phyloP scores from a whole-genome alignment of 1,284 basidiomycete species.

The Wallemia mellicola region DNA sequence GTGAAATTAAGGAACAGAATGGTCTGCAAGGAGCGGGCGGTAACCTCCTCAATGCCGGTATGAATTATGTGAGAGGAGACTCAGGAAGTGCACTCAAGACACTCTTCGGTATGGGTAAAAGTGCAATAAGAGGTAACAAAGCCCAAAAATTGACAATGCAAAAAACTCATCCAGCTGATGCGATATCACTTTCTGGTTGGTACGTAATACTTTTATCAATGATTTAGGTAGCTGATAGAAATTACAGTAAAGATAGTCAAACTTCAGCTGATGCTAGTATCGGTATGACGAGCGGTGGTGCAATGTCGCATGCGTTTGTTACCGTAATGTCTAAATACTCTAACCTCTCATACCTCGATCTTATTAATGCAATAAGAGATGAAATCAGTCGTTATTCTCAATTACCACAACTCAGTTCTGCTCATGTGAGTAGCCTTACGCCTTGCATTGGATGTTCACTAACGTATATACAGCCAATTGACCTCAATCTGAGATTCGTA shows the following conservation, averaged over 20 bases:
- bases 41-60: conserved; percentile 12
- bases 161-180: conserved; percentile 8
- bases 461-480: neutral
- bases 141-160: conserved; percentile 9
- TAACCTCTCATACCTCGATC: conserved; percentile 1
- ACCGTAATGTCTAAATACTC: conserved; percentile 6
- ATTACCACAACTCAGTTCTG: conserved; percentile 1
- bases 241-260: conserved; percentile 15
- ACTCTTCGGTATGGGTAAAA: conserved; percentile 2
- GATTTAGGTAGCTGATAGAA: conserved; percentile 11
- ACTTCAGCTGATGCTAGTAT: conserved; percentile 13
- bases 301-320: conserved; percentile 13
- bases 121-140: conserved; percentile 10
- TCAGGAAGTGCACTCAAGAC: neutral
- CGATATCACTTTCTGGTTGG: conserved; percentile 10
- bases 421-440: neutral
- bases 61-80: conserved; percentile 8
- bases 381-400: neutral
- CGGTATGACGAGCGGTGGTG: conserved; percentile 13
- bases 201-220: conserved; percentile 8
- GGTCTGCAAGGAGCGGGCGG: conserved; percentile 12
- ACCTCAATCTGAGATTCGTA: neutral
- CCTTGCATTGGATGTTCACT: neutral
- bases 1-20: conserved; percentile 14
- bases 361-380: conserved; percentile 2